These are phyloP conservation scores for Penicillium sp. DNA, from an alignment of 2,329 filamentous ascomycete species.

Conservation along the genomic window DNA sequence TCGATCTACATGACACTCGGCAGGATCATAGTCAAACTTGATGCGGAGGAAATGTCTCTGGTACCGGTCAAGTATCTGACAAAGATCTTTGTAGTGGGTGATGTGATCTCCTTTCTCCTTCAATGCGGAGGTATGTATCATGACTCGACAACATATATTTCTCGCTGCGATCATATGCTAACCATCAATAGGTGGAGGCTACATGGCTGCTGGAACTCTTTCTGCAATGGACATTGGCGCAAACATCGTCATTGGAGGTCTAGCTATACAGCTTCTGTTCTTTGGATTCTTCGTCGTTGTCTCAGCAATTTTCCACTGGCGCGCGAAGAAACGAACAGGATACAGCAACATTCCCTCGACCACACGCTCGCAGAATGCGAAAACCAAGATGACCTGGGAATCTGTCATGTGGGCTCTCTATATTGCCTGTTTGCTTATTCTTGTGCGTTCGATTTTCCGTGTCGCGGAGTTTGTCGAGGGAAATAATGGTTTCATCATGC, in stretches of 20 bases:
- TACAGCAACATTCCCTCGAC: not conserved
- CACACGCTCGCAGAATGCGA: not conserved
- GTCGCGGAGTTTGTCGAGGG: constrained; percentile 37
- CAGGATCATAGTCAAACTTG: constrained; percentile 23
- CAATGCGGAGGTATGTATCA: constrained; percentile 30
- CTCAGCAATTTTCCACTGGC: constrained; percentile 53
- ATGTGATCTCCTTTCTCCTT: constrained; percentile 32
- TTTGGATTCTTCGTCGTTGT: constrained; percentile 60
- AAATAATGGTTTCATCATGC: constrained; percentile 33
- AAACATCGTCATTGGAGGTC: constrained; percentile 56
- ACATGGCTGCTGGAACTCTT: constrained; percentile 24
- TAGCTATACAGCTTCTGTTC: constrained; percentile 60
- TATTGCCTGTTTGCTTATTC: constrained; percentile 29
- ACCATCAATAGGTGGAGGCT: constrained; percentile 27
- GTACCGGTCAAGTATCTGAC: constrained; percentile 28
- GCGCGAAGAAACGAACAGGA: constrained; percentile 16
- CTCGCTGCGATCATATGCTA: not conserved
- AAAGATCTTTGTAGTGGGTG: constrained; percentile 34
- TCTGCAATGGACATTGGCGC: constrained; percentile 20
- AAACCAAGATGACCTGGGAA: constrained; percentile 13
- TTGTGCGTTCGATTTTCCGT: constrained; percentile 36
- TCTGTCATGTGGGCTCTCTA: constrained; percentile 25
- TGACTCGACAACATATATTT: not conserved
- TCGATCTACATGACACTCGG: constrained; percentile 35
- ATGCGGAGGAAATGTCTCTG: constrained; percentile 23